phyloP scores from a whole-genome alignment of 108 stramenopile genomes.

The Nannochloropsis granulata region DNA sequence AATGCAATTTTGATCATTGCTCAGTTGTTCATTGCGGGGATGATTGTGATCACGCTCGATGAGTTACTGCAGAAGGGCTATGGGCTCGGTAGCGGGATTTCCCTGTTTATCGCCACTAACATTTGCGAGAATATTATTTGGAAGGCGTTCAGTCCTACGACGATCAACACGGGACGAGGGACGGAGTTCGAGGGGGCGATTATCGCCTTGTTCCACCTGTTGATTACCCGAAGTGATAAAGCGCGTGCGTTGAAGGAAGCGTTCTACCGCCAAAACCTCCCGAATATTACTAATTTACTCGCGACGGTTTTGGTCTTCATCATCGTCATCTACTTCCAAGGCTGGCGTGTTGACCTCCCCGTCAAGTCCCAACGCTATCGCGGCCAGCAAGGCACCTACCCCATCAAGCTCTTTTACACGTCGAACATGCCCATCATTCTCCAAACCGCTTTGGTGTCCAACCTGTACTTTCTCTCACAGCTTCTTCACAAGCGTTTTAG shows the following conservation, averaged over 20 bases:
- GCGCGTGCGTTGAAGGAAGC: slow-evolving; percentile 83
- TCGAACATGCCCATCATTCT: slow-evolving; percentile 99
- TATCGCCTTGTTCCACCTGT: slow-evolving; percentile 90
- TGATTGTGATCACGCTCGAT: slow-evolving; percentile 96
- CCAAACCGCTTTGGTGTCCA: slow-evolving; percentile 91
- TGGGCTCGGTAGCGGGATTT: slow-evolving; percentile 90
- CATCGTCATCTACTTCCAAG: slow-evolving; percentile 98
- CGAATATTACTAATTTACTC: slow-evolving; percentile 91
- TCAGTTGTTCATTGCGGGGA: slow-evolving; percentile 92
- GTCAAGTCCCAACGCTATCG: slow-evolving; percentile 92
- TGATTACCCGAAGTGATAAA: slow-evolving; percentile 88
- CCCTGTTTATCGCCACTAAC: slow-evolving; percentile 98
- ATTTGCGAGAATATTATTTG: slow-evolving; percentile 98
- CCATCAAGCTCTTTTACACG: slow-evolving; percentile 90
- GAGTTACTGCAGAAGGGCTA: slow-evolving; percentile 99
- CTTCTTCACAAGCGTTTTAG: slow-evolving; percentile 93
- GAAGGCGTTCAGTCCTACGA: slow-evolving; percentile 97
- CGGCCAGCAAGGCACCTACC: slow-evolving; percentile 55
- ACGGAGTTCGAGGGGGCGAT: slow-evolving; percentile 99
- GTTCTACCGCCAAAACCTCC: slow-evolving; percentile 87
- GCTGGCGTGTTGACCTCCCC: slow-evolving; percentile 93
- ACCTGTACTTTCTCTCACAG: slow-evolving; percentile 97
- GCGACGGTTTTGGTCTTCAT: slow-evolving; percentile 89
- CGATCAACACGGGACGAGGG: slow-evolving; percentile 97
- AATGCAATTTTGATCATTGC: slow-evolving; percentile 92